Evolutionary conservation across 768 basidiomycete species (phyloP).

Genomic region (Daedaleopsis sinensis): DNA sequence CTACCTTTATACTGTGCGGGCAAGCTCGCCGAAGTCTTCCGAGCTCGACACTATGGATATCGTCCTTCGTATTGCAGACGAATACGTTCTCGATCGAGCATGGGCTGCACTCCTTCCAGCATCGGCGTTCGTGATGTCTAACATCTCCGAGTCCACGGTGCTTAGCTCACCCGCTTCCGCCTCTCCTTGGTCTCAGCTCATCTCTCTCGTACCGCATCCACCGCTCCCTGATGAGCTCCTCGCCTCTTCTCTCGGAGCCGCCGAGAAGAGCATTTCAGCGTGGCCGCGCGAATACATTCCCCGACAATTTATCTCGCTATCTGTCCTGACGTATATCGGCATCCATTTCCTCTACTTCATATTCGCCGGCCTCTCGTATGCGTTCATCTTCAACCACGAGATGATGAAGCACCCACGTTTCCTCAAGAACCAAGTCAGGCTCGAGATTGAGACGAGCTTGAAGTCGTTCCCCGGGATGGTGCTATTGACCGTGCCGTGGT

Average conservation of each 20-base stretch:
- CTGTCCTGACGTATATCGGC: conserved; percentile 73
- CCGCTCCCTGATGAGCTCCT: conserved; percentile 43
- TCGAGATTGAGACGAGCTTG: conserved; percentile 78
- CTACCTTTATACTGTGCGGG: no score
- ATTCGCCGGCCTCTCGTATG: conserved; percentile 82
- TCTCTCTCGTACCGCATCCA: conserved; percentile 63
- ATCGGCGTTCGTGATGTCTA: conserved; percentile 32
- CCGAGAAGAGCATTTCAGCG: conserved; percentile 59
- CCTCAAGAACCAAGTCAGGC: conserved; percentile 80
- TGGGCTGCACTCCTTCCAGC: conserved; percentile 76
- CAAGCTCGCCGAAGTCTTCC: no score
- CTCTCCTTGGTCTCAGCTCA: conserved; percentile 55
- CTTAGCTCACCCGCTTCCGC: conserved; percentile 34
- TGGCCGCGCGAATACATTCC: conserved; percentile 87
- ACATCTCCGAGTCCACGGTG: conserved; percentile 36
- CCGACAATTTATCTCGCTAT: conserved; percentile 76
- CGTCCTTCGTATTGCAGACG: conserved; percentile 72
- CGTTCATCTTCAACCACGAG: conserved; percentile 88
- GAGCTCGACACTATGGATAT: conserved; percentile 66
- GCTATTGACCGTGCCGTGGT: conserved; percentile 89
- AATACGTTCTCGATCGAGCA: conserved; percentile 72
- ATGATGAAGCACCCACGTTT: conserved; percentile 97
- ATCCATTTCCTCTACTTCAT: conserved; percentile 87
- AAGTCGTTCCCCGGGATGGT: conserved; percentile 83
- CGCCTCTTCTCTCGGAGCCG: conserved; percentile 25